A percentile compares a stretch with the other conserved stretches of the same genome.
Evolutionary conservation across 1,284 basidiomycete species (phyloP).

Genomic region (Sporisorium sorghi): DNA sequence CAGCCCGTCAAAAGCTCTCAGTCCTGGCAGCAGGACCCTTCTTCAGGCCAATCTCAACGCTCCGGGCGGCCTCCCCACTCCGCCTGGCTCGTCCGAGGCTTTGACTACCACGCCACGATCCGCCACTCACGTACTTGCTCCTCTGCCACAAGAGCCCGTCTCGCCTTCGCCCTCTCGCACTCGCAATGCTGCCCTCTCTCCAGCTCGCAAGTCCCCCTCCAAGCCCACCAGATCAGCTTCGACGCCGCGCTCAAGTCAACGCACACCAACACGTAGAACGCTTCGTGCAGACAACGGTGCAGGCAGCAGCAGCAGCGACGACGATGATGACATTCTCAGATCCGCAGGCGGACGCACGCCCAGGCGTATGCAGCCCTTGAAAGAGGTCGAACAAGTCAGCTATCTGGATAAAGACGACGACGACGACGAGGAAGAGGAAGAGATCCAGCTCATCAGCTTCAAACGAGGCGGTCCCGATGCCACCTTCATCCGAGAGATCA

Average conservation of each 20-base stretch:
- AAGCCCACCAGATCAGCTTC: conserved; percentile 6
- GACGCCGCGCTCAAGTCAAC: conserved; percentile 20
- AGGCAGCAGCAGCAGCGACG: conserved; percentile 13
- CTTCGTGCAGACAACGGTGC: conserved; percentile 3
- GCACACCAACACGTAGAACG: conserved; percentile 6
- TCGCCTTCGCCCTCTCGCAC: conserved; percentile 44
- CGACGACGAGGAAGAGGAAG: conserved; percentile 34
- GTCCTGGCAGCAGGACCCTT: conserved; percentile 6
- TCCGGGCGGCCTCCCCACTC: conserved; percentile 42
- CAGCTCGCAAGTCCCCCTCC: conserved; percentile 21
- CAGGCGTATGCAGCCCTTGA: conserved; percentile 7
- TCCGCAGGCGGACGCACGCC: conserved; percentile 10
- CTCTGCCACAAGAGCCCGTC: conserved; percentile 33
- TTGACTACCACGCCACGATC: conserved; percentile 33
- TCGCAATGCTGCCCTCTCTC: conserved; percentile 18
- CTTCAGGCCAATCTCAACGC: conserved; percentile 26
- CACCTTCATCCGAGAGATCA: conserved; percentile 47
- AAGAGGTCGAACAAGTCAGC: conserved; percentile 15
- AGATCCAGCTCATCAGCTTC: conserved; percentile 39
- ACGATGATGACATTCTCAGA: conserved; percentile 21
- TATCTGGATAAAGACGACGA: conserved; percentile 14
- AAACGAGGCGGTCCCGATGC: conserved; percentile 45
- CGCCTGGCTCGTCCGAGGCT: conserved; percentile 38
- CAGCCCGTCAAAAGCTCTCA: conserved; percentile 12
- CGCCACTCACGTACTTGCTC: conserved; percentile 15